Evolutionary conservation across 768 basidiomycete species (phyloP).

Genomic region (Saitozyma sp.): DNA sequence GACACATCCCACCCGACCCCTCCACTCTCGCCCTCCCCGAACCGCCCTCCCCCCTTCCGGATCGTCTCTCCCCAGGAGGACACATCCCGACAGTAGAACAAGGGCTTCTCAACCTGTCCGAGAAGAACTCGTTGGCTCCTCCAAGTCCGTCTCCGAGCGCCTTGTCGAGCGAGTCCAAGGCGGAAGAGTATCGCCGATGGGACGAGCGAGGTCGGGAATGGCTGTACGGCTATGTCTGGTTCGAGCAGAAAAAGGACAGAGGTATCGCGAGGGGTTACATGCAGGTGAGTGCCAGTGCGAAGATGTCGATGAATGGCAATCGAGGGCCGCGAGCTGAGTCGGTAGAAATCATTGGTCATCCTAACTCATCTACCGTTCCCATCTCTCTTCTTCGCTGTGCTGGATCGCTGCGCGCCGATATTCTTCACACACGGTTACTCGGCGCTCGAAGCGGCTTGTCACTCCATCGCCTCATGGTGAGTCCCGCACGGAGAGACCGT

Average conservation of each 20-base stretch:
- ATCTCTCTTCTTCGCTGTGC: constrained; percentile 69
- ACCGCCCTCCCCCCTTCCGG: constrained; percentile 47
- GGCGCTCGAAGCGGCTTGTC: constrained; percentile 81
- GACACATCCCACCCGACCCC: constrained; percentile 54
- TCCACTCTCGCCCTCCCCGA: constrained; percentile 30
- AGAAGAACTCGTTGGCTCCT: neutral
- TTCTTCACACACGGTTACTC: constrained; percentile 66
- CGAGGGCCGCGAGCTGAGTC: neutral
- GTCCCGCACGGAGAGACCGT: constrained; percentile 31
- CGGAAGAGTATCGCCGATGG: constrained; percentile 52
- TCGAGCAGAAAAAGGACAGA: constrained; percentile 48
- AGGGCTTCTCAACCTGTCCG: constrained; percentile 1
- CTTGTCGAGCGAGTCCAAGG: constrained; percentile 14
- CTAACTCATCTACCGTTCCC: constrained; percentile 78
- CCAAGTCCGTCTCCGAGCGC: constrained; percentile 1
- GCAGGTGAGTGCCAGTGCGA: constrained; percentile 45
- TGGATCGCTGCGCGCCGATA: constrained; percentile 72
- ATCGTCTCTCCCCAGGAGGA: constrained; percentile 4
- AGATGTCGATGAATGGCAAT: neutral
- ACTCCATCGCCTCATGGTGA: constrained; percentile 82
- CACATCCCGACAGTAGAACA: constrained; percentile 13
- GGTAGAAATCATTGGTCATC: constrained; percentile 75
- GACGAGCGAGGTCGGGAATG: constrained; percentile 51
- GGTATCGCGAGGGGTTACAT: constrained; percentile 50
- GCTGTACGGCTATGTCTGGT: constrained; percentile 53